Percentiles rank a stretch among this genome's conserved stretches.
Evolutionary conservation across 768 basidiomycete species (phyloP).

Genomic region (Cyclocybe cylindracea): DNA sequence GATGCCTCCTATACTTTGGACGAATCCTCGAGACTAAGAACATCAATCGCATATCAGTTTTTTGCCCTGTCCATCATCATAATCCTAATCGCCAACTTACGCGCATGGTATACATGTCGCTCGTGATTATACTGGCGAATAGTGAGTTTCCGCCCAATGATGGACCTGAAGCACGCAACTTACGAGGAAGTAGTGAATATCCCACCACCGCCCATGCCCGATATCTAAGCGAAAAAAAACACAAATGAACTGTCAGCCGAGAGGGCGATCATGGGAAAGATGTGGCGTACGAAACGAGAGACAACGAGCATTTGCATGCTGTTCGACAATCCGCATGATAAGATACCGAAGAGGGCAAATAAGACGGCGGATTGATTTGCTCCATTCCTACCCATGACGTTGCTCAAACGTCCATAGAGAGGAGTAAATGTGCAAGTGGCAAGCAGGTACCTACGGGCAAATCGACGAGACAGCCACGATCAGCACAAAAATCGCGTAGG

Average conservation of each 20-base stretch:
- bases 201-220: constrained; percentile 81
- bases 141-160: neutral
- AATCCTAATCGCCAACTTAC: constrained; percentile 36
- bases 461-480: neutral
- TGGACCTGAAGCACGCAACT: constrained; percentile 22
- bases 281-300: constrained; percentile 56
- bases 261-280: neutral
- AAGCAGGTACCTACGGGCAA: constrained; percentile 58
- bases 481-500: neutral
- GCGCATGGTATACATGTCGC: constrained; percentile 79
- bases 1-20: constrained; percentile 71
- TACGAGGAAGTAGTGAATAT: constrained; percentile 71
- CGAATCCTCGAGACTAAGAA: constrained; percentile 63
- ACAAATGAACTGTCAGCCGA: neutral
- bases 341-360: constrained; percentile 61
- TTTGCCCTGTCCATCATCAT: neutral
- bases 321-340: constrained; percentile 65
- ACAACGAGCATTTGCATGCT: constrained; percentile 73
- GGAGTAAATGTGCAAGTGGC: constrained; percentile 84
- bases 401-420: constrained; percentile 78
- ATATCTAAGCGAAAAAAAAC: constrained; percentile 42
- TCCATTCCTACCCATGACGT: constrained; percentile 70
- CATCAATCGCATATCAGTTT: neutral
- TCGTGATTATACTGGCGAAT: constrained; percentile 61
- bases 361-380: constrained; percentile 68